phyloP scores from a whole-genome alignment of 2,329 filamentous ascomycete species.

The Pseudogymnoascus sp. region DNA sequence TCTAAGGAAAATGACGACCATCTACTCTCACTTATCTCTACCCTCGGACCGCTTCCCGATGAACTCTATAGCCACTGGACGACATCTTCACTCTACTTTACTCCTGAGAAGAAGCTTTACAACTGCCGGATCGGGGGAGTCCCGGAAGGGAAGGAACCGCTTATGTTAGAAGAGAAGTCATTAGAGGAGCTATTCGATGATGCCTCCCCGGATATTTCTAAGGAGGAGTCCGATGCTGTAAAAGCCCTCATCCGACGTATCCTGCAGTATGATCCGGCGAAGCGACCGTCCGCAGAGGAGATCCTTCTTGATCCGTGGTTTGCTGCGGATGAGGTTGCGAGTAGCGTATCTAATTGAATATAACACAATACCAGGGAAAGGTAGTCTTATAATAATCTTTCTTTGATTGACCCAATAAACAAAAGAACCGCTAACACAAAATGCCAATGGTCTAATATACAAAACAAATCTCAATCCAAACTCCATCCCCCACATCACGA shows the following conservation, averaged over 20 bases:
- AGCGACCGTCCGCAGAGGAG: background rate
- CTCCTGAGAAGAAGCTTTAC: background rate
- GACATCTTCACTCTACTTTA: background rate
- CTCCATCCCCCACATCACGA: background rate
- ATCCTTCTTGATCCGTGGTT: background rate
- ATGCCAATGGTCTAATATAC: slow-evolving; percentile 2
- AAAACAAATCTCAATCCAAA: background rate
- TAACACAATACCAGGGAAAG: too few species aligned
- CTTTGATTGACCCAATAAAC: background rate
- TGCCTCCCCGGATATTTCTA: background rate
- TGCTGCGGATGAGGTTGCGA: background rate
- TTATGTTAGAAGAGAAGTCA: background rate
- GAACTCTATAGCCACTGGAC: background rate
- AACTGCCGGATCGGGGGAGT: background rate
- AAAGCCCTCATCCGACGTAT: background rate
- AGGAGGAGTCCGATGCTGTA: background rate
- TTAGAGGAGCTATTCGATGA: background rate
- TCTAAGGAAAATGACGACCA: background rate
- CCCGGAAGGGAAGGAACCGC: background rate
- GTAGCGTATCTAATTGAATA: background rate
- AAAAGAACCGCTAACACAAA: slow-evolving; percentile 1
- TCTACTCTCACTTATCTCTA: background rate
- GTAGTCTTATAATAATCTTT: background rate
- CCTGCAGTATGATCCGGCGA: background rate
- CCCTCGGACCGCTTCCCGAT: background rate